A percentile compares a stretch with the other conserved stretches of the same genome.
phyloP scores from a whole-genome alignment of 306 rosid genomes.

The Vigna hirtella region DNA sequence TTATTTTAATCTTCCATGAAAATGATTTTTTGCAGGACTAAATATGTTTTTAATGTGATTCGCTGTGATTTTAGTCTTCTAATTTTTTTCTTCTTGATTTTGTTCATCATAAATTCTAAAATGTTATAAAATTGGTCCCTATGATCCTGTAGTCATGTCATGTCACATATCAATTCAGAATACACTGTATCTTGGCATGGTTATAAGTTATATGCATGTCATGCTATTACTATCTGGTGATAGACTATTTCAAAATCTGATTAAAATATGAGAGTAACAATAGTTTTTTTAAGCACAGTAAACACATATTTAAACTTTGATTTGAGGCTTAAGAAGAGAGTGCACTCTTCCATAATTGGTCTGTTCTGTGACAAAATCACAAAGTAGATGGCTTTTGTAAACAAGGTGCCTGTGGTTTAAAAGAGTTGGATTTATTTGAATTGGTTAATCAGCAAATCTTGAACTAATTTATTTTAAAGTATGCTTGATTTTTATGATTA shows the following conservation, averaged over 20 bases:
- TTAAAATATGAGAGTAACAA: background rate
- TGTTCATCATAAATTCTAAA: background rate
- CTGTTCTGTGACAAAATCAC: slow-evolving; percentile 22
- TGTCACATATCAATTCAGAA: background rate
- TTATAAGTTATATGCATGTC: background rate
- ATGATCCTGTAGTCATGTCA: background rate
- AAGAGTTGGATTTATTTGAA: slow-evolving; percentile 26
- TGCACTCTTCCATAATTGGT: slow-evolving; percentile 13
- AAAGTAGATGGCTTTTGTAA: background rate
- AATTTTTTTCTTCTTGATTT: background rate
- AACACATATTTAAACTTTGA: background rate
- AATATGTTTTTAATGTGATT: background rate
- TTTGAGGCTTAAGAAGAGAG: slow-evolving; percentile 14
- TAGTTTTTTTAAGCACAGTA: too few relatives aligned
- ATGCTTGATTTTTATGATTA: slow-evolving; percentile 11
- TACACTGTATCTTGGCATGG: background rate
- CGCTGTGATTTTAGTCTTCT: background rate
- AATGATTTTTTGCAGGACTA: background rate
- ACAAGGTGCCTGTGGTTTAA: background rate
- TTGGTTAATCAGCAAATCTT: background rate
- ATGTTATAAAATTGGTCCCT: background rate
- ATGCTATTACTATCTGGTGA: background rate
- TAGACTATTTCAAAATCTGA: background rate
- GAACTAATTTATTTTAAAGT: slow-evolving; percentile 9
- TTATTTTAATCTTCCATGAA: background rate